Evolutionary conservation across 768 basidiomycete genomes (phyloP).

Genomic region (Hypholoma fasciculare): DNA sequence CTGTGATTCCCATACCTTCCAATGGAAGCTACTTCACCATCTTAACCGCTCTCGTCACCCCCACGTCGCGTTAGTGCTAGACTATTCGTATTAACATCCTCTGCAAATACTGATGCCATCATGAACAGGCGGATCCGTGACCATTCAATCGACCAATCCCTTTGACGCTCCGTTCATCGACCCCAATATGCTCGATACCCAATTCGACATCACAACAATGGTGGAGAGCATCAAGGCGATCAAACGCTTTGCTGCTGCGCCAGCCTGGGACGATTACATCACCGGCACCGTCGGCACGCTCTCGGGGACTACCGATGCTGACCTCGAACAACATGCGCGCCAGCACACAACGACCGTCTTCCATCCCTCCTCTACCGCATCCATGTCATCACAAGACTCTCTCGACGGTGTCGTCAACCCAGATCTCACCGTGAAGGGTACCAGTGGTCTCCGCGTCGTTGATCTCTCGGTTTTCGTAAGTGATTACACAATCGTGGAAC

Average conservation of each 20-base stretch:
- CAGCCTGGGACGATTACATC: slow-evolving; percentile 26
- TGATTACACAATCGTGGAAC: slow-evolving; percentile 11
- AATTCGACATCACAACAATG: slow-evolving; percentile 25
- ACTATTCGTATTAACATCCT: neutral
- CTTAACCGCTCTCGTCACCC: slow-evolving; percentile 25
- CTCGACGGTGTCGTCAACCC: slow-evolving; percentile 31
- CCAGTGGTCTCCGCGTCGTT: slow-evolving; percentile 30
- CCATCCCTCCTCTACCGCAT: slow-evolving; percentile 29
- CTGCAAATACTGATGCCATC: neutral
- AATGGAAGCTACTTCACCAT: slow-evolving; percentile 33
- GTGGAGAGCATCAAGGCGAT: slow-evolving; percentile 19
- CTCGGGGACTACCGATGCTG: slow-evolving; percentile 17
- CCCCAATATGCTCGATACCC: slow-evolving; percentile 38
- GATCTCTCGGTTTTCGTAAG: slow-evolving; percentile 27
- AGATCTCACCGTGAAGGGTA: slow-evolving; percentile 29
- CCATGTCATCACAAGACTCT: slow-evolving; percentile 21
- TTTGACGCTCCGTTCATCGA: slow-evolving; percentile 50
- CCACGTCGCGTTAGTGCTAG: slow-evolving; percentile 32
- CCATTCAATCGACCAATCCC: slow-evolving; percentile 41
- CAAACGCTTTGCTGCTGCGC: slow-evolving; percentile 19
- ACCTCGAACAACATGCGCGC: slow-evolving; percentile 21
- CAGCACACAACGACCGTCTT: slow-evolving; percentile 16
- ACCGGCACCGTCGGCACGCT: slow-evolving; percentile 15
- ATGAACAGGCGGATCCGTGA: slow-evolving; percentile 32
- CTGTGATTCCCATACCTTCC: slow-evolving; percentile 15